Evolutionary conservation across 352 stramenopile species (phyloP).

Genomic region (Phytophthora hybrid): DNA sequence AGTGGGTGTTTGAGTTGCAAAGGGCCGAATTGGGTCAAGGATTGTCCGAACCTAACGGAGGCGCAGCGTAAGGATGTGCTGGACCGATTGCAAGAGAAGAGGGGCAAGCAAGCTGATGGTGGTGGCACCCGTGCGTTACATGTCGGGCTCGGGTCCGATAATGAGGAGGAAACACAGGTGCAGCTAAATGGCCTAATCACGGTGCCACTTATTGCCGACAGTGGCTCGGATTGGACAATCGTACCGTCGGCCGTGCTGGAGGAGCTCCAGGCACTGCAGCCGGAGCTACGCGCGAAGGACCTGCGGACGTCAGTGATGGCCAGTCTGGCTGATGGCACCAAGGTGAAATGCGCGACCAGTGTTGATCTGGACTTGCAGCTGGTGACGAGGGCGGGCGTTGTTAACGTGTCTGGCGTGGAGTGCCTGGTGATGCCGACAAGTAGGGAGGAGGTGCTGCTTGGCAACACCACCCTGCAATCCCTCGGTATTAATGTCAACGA

Average conservation of each 20-base stretch:
- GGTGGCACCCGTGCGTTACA: neutral
- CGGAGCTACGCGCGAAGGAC: neutral
- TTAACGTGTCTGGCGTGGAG: neutral
- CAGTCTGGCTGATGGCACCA: constrained; percentile 1
- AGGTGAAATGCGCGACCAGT: constrained; percentile 1
- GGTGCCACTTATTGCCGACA: neutral
- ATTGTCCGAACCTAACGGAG: constrained; percentile 20
- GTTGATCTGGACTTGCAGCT: neutral
- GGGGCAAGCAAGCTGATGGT: neutral
- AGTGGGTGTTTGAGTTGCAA: constrained; percentile 28
- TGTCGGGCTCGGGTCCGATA: neutral
- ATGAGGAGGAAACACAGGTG: neutral
- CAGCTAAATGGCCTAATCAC: neutral
- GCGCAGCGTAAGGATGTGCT: constrained; percentile 14
- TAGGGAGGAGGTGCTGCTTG: constrained; percentile 7
- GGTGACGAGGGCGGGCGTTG: constrained; percentile 7
- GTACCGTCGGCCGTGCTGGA: constrained; percentile 1
- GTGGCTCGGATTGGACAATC: constrained; percentile 7
- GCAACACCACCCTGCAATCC: constrained; percentile 7
- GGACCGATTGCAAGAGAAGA: constrained; percentile 7
- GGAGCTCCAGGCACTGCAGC: neutral
- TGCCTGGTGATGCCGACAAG: constrained; percentile 6
- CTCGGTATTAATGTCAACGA: constrained; percentile 15
- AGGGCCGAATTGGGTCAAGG: constrained; percentile 25
- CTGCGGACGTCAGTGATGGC: neutral